These are phyloP conservation scores for Uronychia binucleata DNA, from an alignment of 73 alveolate species.

Conservation along the genomic window DNA sequence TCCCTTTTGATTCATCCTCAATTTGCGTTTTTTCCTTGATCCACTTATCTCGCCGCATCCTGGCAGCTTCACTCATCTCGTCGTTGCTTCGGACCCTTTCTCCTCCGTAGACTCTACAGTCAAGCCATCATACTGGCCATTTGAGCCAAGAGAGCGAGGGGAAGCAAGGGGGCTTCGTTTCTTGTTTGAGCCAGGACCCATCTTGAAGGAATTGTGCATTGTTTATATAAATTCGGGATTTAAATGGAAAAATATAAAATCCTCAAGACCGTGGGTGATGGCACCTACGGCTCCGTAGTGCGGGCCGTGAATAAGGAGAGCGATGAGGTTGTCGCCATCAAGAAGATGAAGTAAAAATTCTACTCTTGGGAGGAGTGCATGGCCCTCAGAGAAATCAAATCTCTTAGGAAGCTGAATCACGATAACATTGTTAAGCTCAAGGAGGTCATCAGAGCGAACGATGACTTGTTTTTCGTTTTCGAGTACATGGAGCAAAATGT, in stretches of 20 bases:
- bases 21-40: too few species aligned
- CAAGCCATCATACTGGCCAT: too few species aligned
- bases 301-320: conserved; percentile 66
- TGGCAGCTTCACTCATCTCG: too few species aligned
- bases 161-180: too few species aligned
- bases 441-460: conserved; percentile 91
- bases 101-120: too few species aligned
- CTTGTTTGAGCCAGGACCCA: too few species aligned
- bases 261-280: conserved; percentile 80
- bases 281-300: conserved; percentile 82
- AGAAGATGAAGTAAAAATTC: conserved; percentile 89
- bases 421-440: conserved; percentile 92
- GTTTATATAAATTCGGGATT: too few species aligned
- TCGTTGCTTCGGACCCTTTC: too few species aligned
- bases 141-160: too few species aligned
- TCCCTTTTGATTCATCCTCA: too few species aligned
- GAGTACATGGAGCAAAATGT: conserved; percentile 94
- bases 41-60: too few species aligned
- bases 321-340: conserved; percentile 81
- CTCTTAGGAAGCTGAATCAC: conserved; percentile 88
- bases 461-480: conserved; percentile 88
- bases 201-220: too few species aligned
- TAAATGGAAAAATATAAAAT: conserved; percentile 80
- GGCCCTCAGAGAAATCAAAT: conserved; percentile 87
- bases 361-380: conserved; percentile 93